A percentile compares a stretch with the other conserved stretches of the same genome.
Conservation (phyloP, 2,329 filamentous ascomycete genomes). For the Pyrenochaeta sp. region DNA sequence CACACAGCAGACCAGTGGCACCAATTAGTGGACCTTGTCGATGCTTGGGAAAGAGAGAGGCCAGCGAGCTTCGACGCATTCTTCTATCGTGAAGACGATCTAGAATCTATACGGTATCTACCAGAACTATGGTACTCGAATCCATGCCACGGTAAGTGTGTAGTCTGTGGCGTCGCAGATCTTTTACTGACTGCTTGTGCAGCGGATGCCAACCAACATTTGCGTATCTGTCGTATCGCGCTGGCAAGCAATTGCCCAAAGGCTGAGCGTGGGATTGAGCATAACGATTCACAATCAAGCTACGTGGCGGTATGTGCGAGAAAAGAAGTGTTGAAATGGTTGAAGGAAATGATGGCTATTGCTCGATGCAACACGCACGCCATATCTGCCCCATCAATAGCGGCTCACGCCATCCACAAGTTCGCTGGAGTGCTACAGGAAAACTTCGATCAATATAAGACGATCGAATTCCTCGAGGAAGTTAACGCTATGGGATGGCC, state of each 20-base stretch:
- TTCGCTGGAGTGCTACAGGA: constrained; percentile 18
- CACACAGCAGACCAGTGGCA: constrained; percentile 16
- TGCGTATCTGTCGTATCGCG: constrained; percentile 24
- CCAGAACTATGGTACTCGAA: constrained; percentile 28
- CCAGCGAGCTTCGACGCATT: constrained; percentile 24
- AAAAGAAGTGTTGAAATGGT: constrained; percentile 9
- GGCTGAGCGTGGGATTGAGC: not conserved
- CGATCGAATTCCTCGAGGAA: constrained; percentile 30
- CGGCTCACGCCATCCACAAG: constrained; percentile 22
- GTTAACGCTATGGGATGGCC: constrained; percentile 23
- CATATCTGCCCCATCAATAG: constrained; percentile 15
- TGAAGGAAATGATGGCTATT: constrained; percentile 27
- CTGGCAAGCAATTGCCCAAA: constrained; percentile 15
- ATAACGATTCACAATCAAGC: not conserved
- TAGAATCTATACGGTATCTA: constrained; percentile 1
- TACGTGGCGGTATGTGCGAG: not conserved
- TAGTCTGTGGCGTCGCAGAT: not conserved
- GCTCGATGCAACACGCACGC: constrained; percentile 24
- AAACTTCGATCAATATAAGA: constrained; percentile 15
- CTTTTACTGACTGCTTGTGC: constrained; percentile 1
- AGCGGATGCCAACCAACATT: constrained; percentile 29
- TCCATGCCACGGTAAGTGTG: constrained; percentile 24
- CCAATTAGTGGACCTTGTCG: constrained; percentile 16
- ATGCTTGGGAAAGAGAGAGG: constrained; percentile 27
- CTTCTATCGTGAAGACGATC: constrained; percentile 17